Conservation (phyloP, 1,284 basidiomycete species). For the Trichosporon coremiiforme region DNA sequence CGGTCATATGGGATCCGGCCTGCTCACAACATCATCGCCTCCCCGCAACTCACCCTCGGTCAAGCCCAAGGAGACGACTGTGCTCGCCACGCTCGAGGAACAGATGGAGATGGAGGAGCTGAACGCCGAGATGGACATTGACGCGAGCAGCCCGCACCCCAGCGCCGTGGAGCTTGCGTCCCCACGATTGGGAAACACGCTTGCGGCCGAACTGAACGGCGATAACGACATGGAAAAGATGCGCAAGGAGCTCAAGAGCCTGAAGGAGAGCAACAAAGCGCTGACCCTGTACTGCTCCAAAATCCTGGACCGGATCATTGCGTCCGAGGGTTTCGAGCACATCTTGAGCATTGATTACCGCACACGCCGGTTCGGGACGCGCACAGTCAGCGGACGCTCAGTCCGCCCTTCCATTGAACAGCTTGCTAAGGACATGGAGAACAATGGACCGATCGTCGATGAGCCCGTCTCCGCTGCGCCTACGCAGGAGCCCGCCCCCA, state of each 20-base stretch:
- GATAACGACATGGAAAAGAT: conserved; percentile 69
- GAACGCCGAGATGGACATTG: conserved; percentile 40
- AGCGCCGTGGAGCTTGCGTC: conserved; percentile 13
- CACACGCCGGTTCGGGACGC: conserved; percentile 38
- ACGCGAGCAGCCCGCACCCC: conserved; percentile 16
- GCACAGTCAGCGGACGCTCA: not conserved
- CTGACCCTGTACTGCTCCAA: conserved; percentile 91
- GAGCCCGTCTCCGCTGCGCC: not conserved
- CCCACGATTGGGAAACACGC: conserved; percentile 21
- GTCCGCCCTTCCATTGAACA: conserved; percentile 22
- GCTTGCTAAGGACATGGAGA: conserved; percentile 27
- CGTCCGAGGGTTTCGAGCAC: conserved; percentile 90
- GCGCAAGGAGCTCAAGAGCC: conserved; percentile 77
- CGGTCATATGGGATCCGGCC: conserved; percentile 65
- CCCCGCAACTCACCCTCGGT: conserved; percentile 12
- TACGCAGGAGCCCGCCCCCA: not conserved
- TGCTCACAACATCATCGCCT: not conserved
- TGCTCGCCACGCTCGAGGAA: conserved; percentile 45
- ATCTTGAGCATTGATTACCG: conserved; percentile 84
- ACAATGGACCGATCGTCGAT: conserved; percentile 15
- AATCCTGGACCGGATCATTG: conserved; percentile 92
- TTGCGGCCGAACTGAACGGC: conserved; percentile 80
- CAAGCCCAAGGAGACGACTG: conserved; percentile 22
- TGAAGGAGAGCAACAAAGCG: conserved; percentile 93
- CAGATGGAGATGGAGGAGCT: conserved; percentile 48